Evolutionary conservation across 2,329 filamentous ascomycete species (phyloP), one percentile per base, ranked within the genome.

Genomic region (Laburnicola sp.): DNA sequence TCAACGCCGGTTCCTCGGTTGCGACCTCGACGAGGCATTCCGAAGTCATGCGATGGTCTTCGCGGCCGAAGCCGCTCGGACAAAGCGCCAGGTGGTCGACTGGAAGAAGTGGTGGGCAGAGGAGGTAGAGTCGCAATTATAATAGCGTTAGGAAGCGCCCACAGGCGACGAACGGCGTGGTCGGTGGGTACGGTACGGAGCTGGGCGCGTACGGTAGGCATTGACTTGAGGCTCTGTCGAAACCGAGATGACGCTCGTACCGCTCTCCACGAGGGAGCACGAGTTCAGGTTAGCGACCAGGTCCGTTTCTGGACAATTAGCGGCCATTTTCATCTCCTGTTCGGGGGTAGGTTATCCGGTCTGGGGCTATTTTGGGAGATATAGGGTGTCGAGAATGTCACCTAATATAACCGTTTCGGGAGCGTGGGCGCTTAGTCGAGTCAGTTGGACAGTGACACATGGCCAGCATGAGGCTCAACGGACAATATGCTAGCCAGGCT

Each of bases 1-100:
- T 1, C 93, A 97, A 78, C 78, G 79, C 50, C 78, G 85, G 64
- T 84, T 86, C 67, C 78, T 97, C 25, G 91, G 91, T 0, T 96
- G 90, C 73, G 88, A 87, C 9, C 75, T 96, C 6, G 90, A 96
- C 50, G 94, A 97, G 66, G 84, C 88, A 1, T 81, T 97, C n/a
- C 81, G 88, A 42, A 96, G 91, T 65, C 94, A 97, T 75, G 92
- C 89, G 2, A 83, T 94, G 74, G 93, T 97, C 0, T 99, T 97
- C 77, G 92, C 91, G 23, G 94, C 93, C 0, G 94, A 97, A 74
- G 88, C 96, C 63, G 91, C 93, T 4, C 82, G 93, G 64, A 78
- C 77, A 43, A 79, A 81, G 44, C 84, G 82, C 65, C 85, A 81
- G 67, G 86, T 94, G 6, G 75, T 97, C 3, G 80, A 87, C 59